phyloP scores from a whole-genome alignment of 1,139 yeast genomes.

The Sugiyamaella xylanicola region DNA sequence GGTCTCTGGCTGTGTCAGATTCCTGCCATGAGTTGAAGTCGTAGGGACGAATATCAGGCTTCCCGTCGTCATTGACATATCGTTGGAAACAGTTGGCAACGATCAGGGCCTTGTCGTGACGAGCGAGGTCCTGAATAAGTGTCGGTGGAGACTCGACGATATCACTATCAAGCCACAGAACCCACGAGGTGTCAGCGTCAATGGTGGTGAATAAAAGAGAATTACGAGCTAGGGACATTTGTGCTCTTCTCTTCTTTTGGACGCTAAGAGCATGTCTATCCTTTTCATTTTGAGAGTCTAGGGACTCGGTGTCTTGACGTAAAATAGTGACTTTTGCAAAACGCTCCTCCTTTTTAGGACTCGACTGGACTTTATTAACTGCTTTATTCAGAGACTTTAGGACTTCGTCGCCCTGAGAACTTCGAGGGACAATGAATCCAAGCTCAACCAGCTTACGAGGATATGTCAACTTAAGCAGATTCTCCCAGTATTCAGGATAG shows the following conservation, averaged over 20 bases:
- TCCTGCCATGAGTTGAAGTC: constrained; percentile 98
- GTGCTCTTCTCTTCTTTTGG: constrained; percentile 86
- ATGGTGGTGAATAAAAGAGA: constrained; percentile 87
- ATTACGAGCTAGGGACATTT: constrained; percentile 94
- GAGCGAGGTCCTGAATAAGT: constrained; percentile 82
- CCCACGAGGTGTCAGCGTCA: constrained; percentile 91
- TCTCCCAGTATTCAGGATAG: constrained; percentile 84
- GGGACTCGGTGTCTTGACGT: constrained; percentile 84
- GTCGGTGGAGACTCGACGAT: constrained; percentile 83
- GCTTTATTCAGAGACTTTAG: constrained; percentile 69
- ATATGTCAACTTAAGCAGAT: constrained; percentile 69
- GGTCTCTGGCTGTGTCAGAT: constrained; percentile 75
- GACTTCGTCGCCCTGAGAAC: constrained; percentile 76
- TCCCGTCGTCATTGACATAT: constrained; percentile 57
- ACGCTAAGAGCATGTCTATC: constrained; percentile 72
- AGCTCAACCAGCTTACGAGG: constrained; percentile 84
- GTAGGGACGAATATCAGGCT: constrained; percentile 74
- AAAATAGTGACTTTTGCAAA: constrained; percentile 81
- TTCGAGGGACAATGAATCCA: constrained; percentile 89
- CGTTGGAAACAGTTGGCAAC: constrained; percentile 94
- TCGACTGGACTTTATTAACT: constrained; percentile 66
- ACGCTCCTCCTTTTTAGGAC: constrained; percentile 48
- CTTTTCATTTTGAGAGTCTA: constrained; percentile 60
- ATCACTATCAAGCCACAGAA: constrained; percentile 94
- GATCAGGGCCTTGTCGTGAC: constrained; percentile 80